Conservation (phyloP, 345 rosid genomes). For the Ceriops zippeliana region DNA sequence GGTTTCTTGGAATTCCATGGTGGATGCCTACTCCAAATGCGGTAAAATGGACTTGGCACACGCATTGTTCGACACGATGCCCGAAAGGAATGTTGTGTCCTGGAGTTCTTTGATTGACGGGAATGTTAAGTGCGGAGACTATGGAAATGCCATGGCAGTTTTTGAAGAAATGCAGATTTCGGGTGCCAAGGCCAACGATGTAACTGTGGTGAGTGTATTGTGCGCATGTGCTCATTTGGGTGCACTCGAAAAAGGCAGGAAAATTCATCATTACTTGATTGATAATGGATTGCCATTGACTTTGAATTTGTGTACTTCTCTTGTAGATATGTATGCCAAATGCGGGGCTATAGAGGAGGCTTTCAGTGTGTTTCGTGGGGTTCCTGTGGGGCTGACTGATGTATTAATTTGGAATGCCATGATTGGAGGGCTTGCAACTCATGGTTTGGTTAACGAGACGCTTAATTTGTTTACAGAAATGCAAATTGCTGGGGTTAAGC, state of each 20-base stretch:
- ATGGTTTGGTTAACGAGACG: conserved; percentile 60
- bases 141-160: conserved; percentile 55
- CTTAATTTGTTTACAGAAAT: conserved; percentile 58
- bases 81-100: conserved; percentile 63
- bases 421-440: conserved; percentile 82
- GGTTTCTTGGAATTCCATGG: conserved; percentile 80
- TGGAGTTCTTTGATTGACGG: conserved; percentile 91
- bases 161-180: conserved; percentile 48
- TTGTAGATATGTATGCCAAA: conserved; percentile 86
- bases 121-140: conserved; percentile 57
- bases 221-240: conserved; percentile 89
- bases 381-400: conserved; percentile 34
- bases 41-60: conserved; percentile 52
- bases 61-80: conserved; percentile 57
- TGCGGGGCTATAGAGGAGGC: conserved; percentile 81
- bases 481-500: conserved; percentile 43
- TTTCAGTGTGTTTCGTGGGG: conserved; percentile 44
- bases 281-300: conserved; percentile 48
- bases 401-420: conserved; percentile 81
- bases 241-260: conserved; percentile 58
- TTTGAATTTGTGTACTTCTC: conserved; percentile 59
- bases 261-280: conserved; percentile 50
- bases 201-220: conserved; percentile 82
- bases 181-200: conserved; percentile 67
- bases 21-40: conserved; percentile 72